These are phyloP conservation scores for Hirschioporus abietinus DNA, from an alignment of 768 basidiomycete genomes.

Conservation along the genomic window DNA sequence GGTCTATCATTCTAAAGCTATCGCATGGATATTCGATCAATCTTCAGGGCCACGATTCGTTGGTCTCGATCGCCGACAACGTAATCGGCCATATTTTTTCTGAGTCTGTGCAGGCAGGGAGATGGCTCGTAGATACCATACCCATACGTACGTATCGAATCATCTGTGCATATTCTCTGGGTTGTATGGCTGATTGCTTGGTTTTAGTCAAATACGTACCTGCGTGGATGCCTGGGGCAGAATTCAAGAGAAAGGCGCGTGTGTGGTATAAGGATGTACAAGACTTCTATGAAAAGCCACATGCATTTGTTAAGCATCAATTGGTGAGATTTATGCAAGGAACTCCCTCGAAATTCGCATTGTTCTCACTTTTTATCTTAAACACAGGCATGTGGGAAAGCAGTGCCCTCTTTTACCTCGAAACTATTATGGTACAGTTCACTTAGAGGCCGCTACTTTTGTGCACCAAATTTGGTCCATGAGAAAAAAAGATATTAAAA, in stretches of 20 bases:
- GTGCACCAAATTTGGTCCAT: too few relatives aligned
- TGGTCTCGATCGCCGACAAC: neutral
- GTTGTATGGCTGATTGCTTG: neutral
- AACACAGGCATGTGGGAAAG: neutral
- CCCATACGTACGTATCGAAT: neutral
- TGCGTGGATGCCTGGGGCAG: conserved; percentile 32
- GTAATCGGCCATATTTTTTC: neutral
- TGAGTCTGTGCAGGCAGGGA: neutral
- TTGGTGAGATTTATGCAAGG: neutral
- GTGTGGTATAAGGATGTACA: conserved; percentile 15
- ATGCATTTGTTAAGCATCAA: conserved; percentile 2
- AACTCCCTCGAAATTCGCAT: neutral
- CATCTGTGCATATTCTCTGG: conserved; percentile 9
- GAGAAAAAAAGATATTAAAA: too few relatives aligned
- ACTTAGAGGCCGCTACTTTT: too few relatives aligned
- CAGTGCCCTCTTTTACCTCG: neutral
- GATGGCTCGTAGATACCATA: neutral
- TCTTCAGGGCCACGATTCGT: neutral
- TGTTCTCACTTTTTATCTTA: neutral
- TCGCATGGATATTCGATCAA: neutral
- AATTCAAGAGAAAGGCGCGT: conserved; percentile 23
- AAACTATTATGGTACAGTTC: too few relatives aligned
- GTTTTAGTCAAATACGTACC: conserved; percentile 14
- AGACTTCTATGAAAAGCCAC: neutral
- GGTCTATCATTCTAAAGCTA: neutral